Conservation (phyloP, 2,329 filamentous ascomycete genomes). For the Eutypella sp. region DNA sequence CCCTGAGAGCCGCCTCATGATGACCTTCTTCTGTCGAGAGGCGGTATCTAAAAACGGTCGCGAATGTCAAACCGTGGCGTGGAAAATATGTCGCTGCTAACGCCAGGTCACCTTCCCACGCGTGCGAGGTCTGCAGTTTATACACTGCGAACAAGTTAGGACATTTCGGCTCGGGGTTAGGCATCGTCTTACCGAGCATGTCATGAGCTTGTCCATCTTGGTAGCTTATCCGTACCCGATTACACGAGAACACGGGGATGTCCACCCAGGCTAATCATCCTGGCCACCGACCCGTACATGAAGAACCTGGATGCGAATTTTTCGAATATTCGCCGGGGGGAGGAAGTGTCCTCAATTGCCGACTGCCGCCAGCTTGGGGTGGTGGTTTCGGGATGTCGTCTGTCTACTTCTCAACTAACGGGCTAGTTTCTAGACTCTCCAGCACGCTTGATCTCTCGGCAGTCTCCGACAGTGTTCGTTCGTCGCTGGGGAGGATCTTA, state of each 20-base stretch:
- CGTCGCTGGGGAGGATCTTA: not conserved
- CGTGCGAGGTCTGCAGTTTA: slow-evolving; percentile 22
- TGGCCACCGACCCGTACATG: slow-evolving; percentile 17
- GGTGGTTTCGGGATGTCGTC: not conserved
- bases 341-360: slow-evolving; percentile 15
- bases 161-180: not conserved
- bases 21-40: slow-evolving; percentile 7
- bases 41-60: slow-evolving; percentile 19
- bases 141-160: slow-evolving; percentile 13
- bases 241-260: slow-evolving; percentile 16
- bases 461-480: not conserved
- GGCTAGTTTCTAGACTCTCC: not conserved
- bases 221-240: slow-evolving; percentile 8
- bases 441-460: not conserved
- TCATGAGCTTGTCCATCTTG: not conserved
- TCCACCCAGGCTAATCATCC: slow-evolving; percentile 18
- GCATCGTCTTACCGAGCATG: slow-evolving; percentile 9
- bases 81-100: slow-evolving; percentile 22
- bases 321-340: slow-evolving; percentile 12
- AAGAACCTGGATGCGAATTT: slow-evolving; percentile 12
- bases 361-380: not conserved
- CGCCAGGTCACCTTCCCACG: slow-evolving; percentile 21
- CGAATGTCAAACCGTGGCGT: slow-evolving; percentile 13
- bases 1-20: slow-evolving; percentile 10
- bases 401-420: not conserved